A percentile compares a stretch with the other conserved stretches of the same genome.
Conservation (phyloP, 805 yeast genomes). For the Danielia oregonensis region DNA sequence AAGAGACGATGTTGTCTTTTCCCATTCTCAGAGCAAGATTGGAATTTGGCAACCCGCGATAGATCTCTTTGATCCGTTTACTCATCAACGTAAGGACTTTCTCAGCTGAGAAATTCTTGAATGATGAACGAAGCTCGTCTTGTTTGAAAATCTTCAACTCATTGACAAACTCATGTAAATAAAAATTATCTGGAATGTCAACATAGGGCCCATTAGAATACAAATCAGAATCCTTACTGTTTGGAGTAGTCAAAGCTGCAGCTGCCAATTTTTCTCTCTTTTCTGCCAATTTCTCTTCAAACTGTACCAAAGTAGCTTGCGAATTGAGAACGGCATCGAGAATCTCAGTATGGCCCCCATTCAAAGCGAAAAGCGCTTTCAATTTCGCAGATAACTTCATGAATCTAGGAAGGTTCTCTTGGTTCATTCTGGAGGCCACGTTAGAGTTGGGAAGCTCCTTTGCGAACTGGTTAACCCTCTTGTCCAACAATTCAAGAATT, state of each 20-base stretch:
- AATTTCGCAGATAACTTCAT: slow-evolving; percentile 11
- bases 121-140: slow-evolving; percentile 5
- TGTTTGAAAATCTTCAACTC: slow-evolving; percentile 7
- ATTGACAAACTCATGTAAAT: slow-evolving; percentile 7
- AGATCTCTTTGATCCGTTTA: slow-evolving; percentile 2
- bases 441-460: slow-evolving; percentile 5
- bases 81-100: slow-evolving; percentile 7
- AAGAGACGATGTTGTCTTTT: slow-evolving; percentile 3
- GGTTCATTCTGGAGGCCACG: slow-evolving; percentile 7
- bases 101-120: slow-evolving; percentile 2
- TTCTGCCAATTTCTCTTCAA: slow-evolving; percentile 11
- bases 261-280: slow-evolving; percentile 1
- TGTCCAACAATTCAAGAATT: slow-evolving; percentile 8
- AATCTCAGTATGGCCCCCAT: slow-evolving; percentile 15
- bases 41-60: background rate
- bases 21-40: slow-evolving; percentile 2
- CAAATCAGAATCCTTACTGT: background rate
- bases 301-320: slow-evolving; percentile 7
- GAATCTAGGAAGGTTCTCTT: slow-evolving; percentile 8
- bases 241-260: background rate
- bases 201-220: slow-evolving; percentile 6
- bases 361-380: slow-evolving; percentile 9
- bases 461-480: slow-evolving; percentile 10
- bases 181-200: slow-evolving; percentile 14
- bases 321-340: slow-evolving; percentile 15